Evolutionary conservation across 1,284 basidiomycete species (phyloP).

Genomic region (Termitomyces sp.): DNA sequence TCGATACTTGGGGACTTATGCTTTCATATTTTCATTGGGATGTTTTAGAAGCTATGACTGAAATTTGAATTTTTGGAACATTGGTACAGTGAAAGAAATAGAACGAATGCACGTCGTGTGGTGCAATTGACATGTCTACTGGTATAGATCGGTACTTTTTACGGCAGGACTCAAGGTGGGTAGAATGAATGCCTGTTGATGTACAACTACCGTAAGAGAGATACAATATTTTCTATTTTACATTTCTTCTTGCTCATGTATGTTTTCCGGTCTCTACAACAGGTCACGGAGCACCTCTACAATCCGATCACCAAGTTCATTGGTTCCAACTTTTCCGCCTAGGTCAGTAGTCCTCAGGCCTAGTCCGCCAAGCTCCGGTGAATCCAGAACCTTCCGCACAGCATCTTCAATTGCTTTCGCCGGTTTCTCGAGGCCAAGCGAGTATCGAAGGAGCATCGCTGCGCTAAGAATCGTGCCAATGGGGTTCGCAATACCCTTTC

Average conservation of each 20-base stretch:
- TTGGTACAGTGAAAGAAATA: background rate
- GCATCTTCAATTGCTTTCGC: conserved; percentile 86
- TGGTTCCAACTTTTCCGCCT: conserved; percentile 73
- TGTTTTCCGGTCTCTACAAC: conserved; percentile 33
- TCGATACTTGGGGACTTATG: background rate
- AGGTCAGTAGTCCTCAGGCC: conserved; percentile 87
- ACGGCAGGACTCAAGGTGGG: no score
- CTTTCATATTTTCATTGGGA: background rate
- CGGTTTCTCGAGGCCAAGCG: conserved; percentile 80
- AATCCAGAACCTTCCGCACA: conserved; percentile 86
- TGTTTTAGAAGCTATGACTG: background rate
- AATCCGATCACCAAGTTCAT: conserved; percentile 82
- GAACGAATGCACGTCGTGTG: background rate
- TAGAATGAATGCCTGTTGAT: background rate
- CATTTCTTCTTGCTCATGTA: background rate
- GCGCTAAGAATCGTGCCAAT: conserved; percentile 96
- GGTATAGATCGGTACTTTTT: background rate
- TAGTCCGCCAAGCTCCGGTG: conserved; percentile 63
- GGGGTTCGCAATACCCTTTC: conserved; percentile 93
- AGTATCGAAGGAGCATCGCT: conserved; percentile 94
- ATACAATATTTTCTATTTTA: conserved; percentile 3
- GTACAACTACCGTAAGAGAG: background rate
- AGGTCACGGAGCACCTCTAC: conserved; percentile 71
- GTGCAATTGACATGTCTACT: background rate
- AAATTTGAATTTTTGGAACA: background rate